Conservation (phyloP, 768 basidiomycete species). For the Leccinum boreale region DNA sequence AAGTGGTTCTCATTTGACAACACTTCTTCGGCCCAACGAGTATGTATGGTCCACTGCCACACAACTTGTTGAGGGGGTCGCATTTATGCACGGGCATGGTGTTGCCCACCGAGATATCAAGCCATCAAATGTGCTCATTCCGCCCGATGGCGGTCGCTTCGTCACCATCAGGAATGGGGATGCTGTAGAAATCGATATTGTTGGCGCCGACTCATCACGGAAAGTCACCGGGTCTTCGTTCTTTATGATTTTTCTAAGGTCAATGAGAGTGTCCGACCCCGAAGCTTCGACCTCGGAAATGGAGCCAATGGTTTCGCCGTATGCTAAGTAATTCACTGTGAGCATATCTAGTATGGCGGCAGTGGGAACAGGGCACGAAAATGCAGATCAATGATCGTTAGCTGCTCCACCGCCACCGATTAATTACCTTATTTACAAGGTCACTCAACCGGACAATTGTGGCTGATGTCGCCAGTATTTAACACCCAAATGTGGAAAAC, state of each 20-base stretch:
- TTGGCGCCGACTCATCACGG: not conserved
- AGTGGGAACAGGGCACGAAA: too few relatives aligned
- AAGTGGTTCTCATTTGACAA: not conserved
- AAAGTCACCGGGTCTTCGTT: not conserved
- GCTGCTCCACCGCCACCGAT: too few relatives aligned
- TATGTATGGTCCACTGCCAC: not conserved
- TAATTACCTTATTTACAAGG: too few relatives aligned
- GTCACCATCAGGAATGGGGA: not conserved
- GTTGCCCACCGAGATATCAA: not conserved
- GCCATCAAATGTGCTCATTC: not conserved
- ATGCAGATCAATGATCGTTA: too few relatives aligned
- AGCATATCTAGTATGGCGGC: not conserved
- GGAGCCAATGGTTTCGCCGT: not conserved
- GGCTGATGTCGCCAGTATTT: too few relatives aligned
- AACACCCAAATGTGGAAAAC: too few relatives aligned
- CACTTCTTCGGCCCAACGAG: not conserved
- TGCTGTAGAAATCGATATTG: not conserved
- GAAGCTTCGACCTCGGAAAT: slow-evolving; percentile 2
- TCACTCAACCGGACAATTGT: too few relatives aligned
- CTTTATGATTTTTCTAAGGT: slow-evolving; percentile 1
- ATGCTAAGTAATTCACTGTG: not conserved
- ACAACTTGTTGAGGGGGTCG: not conserved
- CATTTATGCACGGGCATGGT: not conserved
- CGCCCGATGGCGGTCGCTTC: not conserved
- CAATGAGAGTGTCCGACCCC: not conserved